Percentiles rank a stretch among this genome's conserved stretches.
phyloP scores from a whole-genome alignment of 305 asterid genomes.

The Fraxinus nigra region DNA sequence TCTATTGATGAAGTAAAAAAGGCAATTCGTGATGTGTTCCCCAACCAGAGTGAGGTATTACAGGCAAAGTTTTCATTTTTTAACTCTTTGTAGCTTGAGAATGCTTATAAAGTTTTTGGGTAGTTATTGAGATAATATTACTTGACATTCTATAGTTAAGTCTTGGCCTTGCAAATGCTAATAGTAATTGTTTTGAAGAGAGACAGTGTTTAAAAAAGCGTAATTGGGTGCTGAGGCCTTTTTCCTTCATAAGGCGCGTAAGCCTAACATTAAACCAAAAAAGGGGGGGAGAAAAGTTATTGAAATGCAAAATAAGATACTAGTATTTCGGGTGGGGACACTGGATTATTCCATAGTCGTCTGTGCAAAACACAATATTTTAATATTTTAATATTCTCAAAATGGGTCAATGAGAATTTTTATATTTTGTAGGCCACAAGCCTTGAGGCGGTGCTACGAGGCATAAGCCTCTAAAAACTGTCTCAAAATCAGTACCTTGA shows the following conservation, averaged over 20 bases:
- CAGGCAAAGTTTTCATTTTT: neutral
- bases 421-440: neutral
- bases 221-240: neutral
- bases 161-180: conserved; percentile 1
- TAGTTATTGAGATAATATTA: neutral
- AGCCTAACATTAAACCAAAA: neutral
- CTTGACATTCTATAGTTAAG: neutral
- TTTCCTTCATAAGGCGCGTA: neutral
- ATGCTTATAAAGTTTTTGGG: conserved; percentile 12
- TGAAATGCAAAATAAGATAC: neutral
- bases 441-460: neutral
- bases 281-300: neutral
- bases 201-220: neutral
- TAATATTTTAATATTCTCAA: neutral
- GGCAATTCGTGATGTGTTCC: conserved; percentile 58
- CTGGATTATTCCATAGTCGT: neutral
- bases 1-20: conserved; percentile 67
- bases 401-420: neutral
- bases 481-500: neutral
- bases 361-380: neutral
- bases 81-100: neutral
- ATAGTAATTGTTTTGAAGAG: conserved; percentile 14
- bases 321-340: neutral
- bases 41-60: conserved; percentile 74
- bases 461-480: neutral